Evolutionary conservation across 768 basidiomycete genomes (phyloP), one percentile per base, ranked within the genome.

Genomic region (Trametes villosa): DNA sequence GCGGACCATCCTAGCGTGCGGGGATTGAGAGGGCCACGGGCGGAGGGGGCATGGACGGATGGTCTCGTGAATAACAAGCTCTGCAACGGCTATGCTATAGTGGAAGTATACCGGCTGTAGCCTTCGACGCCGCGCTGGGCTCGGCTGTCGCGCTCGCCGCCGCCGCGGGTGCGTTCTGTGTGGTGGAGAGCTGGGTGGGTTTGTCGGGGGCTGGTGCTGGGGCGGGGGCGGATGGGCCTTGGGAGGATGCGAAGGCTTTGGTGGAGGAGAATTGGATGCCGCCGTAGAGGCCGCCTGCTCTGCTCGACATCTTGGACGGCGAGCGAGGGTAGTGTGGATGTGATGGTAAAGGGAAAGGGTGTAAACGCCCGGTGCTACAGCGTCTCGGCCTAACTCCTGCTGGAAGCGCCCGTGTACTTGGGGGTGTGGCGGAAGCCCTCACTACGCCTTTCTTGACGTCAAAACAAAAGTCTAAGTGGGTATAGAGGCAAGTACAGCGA

Each of bases 261-360:
- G 82, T 79, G 56, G 87, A 85, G 26, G 90, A 90, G 76, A 94
- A 93, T 57, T 91, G 89, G 65, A 93, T 90, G 69, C 92, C 92
- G 46, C 92, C 91, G 67, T 93, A 94, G 55, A 94, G 82, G 50
- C 92, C 91, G 51, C 92, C 92, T 55, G 89, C 89, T 81, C 85
- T 83, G 77, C 86, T 84, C 49, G 87, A 88, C 86, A 90, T 89
- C 69, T 71, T 80, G 74, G 75, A 60, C 29, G 60, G 38, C 31
- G 45, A 53, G 48, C 24, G 27, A n/a, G n/a, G n/a, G n/a, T n/a
- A n/a, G n/a, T n/a, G n/a, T n/a, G 40, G 45, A 49, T 3, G 46
- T 30, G 50, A 38, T 51, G 54, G 44, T 41, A 22, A n/a, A 12
- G 41, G 31, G 24, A 46, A 51, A 50, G 41, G 38, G 22, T 17